Evolutionary conservation across 257 asterid genomes (phyloP).

Genomic region (Solanum lycopersicoides): DNA sequence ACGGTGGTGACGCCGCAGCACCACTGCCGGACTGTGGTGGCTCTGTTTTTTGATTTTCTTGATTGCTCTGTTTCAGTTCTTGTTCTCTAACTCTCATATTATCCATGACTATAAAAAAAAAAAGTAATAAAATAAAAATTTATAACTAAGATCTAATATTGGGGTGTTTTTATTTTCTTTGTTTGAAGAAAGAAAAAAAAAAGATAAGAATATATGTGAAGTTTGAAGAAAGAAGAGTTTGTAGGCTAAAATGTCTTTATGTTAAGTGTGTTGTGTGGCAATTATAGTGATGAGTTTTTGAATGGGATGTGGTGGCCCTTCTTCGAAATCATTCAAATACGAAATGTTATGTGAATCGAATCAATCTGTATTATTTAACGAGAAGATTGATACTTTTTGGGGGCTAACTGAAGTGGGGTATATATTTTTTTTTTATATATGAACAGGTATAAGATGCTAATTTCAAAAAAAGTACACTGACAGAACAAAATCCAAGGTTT

Average conservation of each 20-base stretch:
- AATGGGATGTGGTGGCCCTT: slow-evolving; percentile 15
- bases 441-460: slow-evolving; percentile 3
- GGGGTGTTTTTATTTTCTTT: neutral
- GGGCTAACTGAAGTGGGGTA: slow-evolving; percentile 9
- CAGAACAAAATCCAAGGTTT: slow-evolving; percentile 8
- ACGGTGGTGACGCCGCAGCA: slow-evolving; percentile 16
- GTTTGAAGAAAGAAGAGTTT: slow-evolving; percentile 7
- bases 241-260: slow-evolving; percentile 1
- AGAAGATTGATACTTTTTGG: neutral
- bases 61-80: neutral
- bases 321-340: neutral
- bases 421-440: neutral
- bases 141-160: neutral
- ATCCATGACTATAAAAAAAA: slow-evolving; percentile 10
- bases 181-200: neutral
- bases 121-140: neutral
- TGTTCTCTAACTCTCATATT: neutral
- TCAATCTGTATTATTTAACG: neutral
- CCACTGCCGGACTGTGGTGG: neutral
- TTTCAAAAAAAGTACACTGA: neutral
- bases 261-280: neutral
- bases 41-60: neutral
- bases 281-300: neutral
- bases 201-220: slow-evolving; percentile 43
- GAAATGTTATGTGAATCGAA: neutral